Percentiles rank a stretch among this genome's conserved stretches.
Conservation (phyloP, 202 grass and related monocot species). For the Bolboschoenoplectus hybrid region DNA sequence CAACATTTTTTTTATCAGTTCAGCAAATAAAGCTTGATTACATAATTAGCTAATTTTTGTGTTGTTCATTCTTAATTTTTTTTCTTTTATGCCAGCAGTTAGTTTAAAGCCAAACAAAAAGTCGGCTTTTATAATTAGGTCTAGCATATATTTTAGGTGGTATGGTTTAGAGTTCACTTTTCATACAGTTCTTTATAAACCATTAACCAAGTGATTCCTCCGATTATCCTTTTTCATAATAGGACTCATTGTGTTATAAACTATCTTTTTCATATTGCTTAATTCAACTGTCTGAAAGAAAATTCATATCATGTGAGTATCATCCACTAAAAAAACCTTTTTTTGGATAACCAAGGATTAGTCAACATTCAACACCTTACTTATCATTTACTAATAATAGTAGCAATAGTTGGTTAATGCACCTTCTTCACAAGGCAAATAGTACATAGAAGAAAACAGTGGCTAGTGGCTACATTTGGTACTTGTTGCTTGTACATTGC, state of each 20-base stretch:
- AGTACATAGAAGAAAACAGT: not conserved
- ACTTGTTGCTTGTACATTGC: not conserved
- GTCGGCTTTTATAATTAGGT: not conserved
- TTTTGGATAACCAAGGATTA: not conserved
- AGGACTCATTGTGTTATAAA: not conserved
- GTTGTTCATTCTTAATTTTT: not conserved
- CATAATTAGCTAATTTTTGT: not conserved
- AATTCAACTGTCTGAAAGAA: not conserved
- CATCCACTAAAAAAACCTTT: not conserved
- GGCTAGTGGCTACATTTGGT: not conserved
- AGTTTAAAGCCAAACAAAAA: not conserved
- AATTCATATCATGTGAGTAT: not conserved
- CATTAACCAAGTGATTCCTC: not conserved
- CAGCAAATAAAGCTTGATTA: not conserved
- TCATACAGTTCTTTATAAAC: not conserved
- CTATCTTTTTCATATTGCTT: not conserved
- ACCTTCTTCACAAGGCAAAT: not conserved
- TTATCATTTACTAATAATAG: not conserved
- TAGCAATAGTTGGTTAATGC: not conserved
- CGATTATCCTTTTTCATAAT: not conserved
- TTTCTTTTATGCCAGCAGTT: not conserved
- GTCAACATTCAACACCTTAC: not conserved
- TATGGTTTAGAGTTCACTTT: not conserved
- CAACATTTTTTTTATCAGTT: not conserved
- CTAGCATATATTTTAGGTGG: not conserved